Evolutionary conservation across 2,329 filamentous ascomycete genomes (phyloP), one percentile per base, ranked within the genome.

Genomic region (Colletotrichum australisinense): DNA sequence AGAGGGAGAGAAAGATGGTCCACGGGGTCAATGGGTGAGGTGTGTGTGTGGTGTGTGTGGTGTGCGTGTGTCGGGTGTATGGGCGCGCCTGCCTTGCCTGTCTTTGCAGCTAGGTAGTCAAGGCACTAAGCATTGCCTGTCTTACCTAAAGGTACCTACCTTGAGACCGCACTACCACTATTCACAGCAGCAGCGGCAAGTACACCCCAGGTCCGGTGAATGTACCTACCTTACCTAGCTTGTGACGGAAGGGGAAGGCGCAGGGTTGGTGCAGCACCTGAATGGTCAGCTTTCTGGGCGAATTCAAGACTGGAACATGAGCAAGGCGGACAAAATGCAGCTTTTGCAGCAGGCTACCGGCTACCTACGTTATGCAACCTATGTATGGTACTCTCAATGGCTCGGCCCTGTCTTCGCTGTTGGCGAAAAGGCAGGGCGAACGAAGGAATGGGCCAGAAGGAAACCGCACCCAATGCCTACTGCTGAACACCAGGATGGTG

Each of bases 251-350:
- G 42, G 12, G 46, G 46, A 9, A 64, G 19, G 46, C 28, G 30
- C 32, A 38, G 49, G 46, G 52, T 19, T 22, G 26, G 14, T 32
- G 52, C 12, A 56, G 32, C 35, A 56, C 52, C 24, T 46, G 16
- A 56, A n/a, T 57, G 32, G 32, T 32, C 30, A 42, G 49, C 30
- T 24, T 42, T 42, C 26, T 22, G 52, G 28, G 49, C 46, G 32
- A 53, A 32, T 16, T 24, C 14, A 35, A 30, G 46, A 16, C 14
- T 46, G 26, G 12, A 63, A 24, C 30, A 32, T 56, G 8, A 26
- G 49, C 52, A 65, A 65, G 63, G 63, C 63, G 52, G 38, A 56
- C 32, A 30, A 65, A 24, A 19, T 24, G 63, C 52, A 24, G 55
- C 62, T 65, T 49, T 49, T 35, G 49, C 32, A 42, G 62, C 22